Evolutionary conservation across 129 eudicot genomes (phyloP), one percentile per base, ranked within the genome.

Genomic region (Flaveria sonorensis): DNA sequence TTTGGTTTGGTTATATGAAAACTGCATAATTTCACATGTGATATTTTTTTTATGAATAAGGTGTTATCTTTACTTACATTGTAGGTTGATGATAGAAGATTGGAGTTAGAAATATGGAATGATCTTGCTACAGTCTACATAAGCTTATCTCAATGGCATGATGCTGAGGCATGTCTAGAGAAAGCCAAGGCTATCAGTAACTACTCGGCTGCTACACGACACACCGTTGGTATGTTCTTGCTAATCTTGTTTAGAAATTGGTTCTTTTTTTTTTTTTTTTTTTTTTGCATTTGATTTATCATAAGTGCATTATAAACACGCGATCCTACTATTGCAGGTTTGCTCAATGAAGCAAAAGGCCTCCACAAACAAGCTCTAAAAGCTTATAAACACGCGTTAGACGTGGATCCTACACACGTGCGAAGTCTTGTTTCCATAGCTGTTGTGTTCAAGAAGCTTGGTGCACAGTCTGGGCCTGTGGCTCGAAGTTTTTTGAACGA

Each of bases 391-490:
- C 79, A 69, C 36, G 97, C 99, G 2, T 81, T 94, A 68, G 88
- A 73, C 8, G 74, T 85, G 28, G 92, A 94, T 48, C 90, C 99
- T 2, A 68, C 57, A 0, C 92, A 91, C 14, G 96, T 81, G 56
- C 86, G 85, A 26, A 91, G 96, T 74, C 88, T 94, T 19, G 84
- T 94, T 77, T 89, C 97, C 74, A 83, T 79, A 73, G 94, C 97
- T 1, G 77, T 63, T 69, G 86, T 82, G 62, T 88, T 94, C 63
- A 89, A 68, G 78, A 75, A 28, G 84, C 81, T 70, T 0, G 89
- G 93, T 16, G 74, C 68, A 59, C 79, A 73, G 77, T 83, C 89
- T 48, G 73, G 53, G 3, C 52, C 89, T 0, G 81, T 83, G 63
- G 81, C 82, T 18, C 84, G 88, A 77, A 89, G 96, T 85, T 86